phyloP scores from a whole-genome alignment of 108 stramenopile species.

The Cyclostephanos tholiformis region DNA sequence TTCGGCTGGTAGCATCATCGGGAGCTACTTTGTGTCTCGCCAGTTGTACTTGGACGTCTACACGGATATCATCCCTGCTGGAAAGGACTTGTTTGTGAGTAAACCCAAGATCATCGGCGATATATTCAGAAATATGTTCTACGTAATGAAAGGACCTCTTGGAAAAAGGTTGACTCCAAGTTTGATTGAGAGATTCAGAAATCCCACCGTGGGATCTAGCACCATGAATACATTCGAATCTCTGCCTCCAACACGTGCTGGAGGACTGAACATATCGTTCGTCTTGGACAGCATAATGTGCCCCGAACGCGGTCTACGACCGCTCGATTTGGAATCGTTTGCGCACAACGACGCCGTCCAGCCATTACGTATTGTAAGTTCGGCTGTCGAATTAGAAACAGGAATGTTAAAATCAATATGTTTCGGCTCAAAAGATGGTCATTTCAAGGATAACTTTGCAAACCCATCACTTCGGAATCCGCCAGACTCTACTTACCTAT shows the following conservation, averaged over 20 bases:
- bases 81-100: conserved; percentile 67
- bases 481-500: conserved; percentile 9
- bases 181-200: conserved; percentile 33
- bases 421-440: conserved; percentile 71
- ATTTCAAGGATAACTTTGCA: conserved; percentile 43
- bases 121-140: conserved; percentile 45
- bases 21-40: conserved; percentile 74
- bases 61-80: conserved; percentile 67
- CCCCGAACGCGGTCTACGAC: conserved; percentile 65
- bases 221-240: conserved; percentile 11
- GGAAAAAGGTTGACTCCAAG: conserved; percentile 33
- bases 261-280: conserved; percentile 77
- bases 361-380: conserved; percentile 65
- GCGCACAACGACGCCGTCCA: conserved; percentile 60
- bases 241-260: conserved; percentile 34
- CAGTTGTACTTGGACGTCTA: conserved; percentile 86
- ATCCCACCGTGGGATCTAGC: conserved; percentile 11
- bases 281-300: conserved; percentile 79
- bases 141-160: conserved; percentile 20
- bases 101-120: conserved; percentile 52
- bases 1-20: conserved; percentile 77
- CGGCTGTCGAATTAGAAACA: conserved; percentile 55
- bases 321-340: conserved; percentile 80
- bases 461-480: conserved; percentile 8
- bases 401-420: conserved; percentile 56